Evolutionary conservation across 495 filamentous ascomycete species (phyloP).

Genomic region (Penicillium lividum): DNA sequence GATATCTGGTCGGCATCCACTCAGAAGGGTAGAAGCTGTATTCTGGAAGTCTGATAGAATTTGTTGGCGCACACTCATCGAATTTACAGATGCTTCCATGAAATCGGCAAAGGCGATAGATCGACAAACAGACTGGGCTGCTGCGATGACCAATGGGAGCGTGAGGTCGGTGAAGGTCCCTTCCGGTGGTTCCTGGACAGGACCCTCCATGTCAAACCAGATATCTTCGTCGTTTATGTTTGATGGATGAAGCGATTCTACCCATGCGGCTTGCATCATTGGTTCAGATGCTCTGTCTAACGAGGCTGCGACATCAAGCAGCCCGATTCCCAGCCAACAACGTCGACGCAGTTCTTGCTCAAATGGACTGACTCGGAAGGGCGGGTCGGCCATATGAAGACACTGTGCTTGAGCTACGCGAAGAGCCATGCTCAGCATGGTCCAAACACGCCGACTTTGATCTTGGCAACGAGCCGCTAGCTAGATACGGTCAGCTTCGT

Average conservation of each 20-base stretch:
- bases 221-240: conserved; percentile 40
- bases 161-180: conserved; percentile 39
- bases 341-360: conserved; percentile 40
- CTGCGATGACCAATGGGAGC: conserved; percentile 26
- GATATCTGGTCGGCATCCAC: conserved; percentile 24
- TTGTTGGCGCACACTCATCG: conserved; percentile 31
- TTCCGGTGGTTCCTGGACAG: conserved; percentile 19
- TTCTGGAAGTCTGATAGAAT: conserved; percentile 33
- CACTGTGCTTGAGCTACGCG: conserved; percentile 68
- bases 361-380: conserved; percentile 35
- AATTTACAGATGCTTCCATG: conserved; percentile 23
- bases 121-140: conserved; percentile 27
- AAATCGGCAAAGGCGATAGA: conserved; percentile 33
- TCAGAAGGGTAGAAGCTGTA: conserved; percentile 24
- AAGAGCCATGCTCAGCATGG: conserved; percentile 65
- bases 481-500: conserved; percentile 28
- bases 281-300: conserved; percentile 40
- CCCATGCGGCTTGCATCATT: conserved; percentile 39
- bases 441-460: conserved; percentile 49
- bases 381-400: conserved; percentile 51
- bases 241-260: conserved; percentile 28
- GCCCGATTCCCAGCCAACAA: conserved; percentile 37
- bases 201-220: conserved; percentile 27
- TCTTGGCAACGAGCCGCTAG: conserved; percentile 46
- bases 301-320: conserved; percentile 38